Percentiles rank a stretch among this genome's conserved stretches.
Evolutionary conservation across 306 rosid species (phyloP).

Genomic region (Dryas drummondii): DNA sequence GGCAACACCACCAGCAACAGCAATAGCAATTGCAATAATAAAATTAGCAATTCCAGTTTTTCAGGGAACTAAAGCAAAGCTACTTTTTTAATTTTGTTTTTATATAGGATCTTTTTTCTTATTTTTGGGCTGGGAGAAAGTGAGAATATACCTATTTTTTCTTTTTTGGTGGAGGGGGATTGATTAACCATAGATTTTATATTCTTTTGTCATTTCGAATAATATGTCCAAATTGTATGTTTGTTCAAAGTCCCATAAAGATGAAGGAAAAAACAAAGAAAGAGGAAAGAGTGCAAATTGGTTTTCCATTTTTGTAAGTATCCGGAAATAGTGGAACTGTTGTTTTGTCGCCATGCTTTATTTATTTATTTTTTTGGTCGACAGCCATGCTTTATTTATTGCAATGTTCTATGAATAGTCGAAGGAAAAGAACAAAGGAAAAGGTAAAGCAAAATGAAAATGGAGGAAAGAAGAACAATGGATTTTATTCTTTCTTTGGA

Average conservation of each 20-base stretch:
- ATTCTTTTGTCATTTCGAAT: slow-evolving; percentile 31
- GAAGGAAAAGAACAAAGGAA: slow-evolving; percentile 22
- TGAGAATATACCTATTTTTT: slow-evolving; percentile 14
- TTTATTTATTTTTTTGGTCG: not conserved
- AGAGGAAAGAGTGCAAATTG: slow-evolving; percentile 20
- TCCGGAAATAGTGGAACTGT: slow-evolving; percentile 24
- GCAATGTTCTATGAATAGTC: not conserved
- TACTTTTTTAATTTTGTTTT: slow-evolving; percentile 1
- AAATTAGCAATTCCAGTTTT: slow-evolving; percentile 38
- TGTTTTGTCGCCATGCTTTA: slow-evolving; percentile 3
- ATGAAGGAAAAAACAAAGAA: not conserved
- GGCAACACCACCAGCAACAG: slow-evolving; percentile 22
- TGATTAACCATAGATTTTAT: slow-evolving; percentile 23
- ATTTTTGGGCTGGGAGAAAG: slow-evolving; percentile 15
- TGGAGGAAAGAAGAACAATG: slow-evolving; percentile 4
- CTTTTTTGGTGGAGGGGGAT: slow-evolving; percentile 13
- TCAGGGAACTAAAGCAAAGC: slow-evolving; percentile 25
- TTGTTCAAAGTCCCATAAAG: not conserved
- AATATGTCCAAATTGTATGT: slow-evolving; percentile 29
- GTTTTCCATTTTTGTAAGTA: slow-evolving; percentile 13
- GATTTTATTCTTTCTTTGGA: slow-evolving; percentile 11
- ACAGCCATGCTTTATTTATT: not conserved
- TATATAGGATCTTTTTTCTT: not conserved
- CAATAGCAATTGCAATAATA: slow-evolving; percentile 38
- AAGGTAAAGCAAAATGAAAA: slow-evolving; percentile 12